These are phyloP conservation scores for Erodium maritimum DNA, from an alignment of 345 rosid genomes.

Conservation along the genomic window DNA sequence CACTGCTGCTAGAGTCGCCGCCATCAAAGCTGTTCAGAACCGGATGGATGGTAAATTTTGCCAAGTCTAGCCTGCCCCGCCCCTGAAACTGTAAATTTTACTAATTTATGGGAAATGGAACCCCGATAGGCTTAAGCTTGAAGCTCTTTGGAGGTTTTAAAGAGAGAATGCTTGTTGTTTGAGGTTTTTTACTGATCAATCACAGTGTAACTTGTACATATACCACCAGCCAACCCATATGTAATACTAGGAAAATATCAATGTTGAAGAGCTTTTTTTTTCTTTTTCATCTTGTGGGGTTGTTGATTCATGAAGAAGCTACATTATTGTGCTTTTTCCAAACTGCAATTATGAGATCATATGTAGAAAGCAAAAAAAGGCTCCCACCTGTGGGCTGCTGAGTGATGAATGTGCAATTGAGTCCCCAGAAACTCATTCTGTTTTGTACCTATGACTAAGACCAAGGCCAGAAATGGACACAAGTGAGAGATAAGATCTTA, in stretches of 20 bases:
- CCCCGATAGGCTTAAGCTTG: conserved; percentile 35
- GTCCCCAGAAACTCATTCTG: too few relatives aligned
- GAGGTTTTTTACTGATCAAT: conserved; percentile 12
- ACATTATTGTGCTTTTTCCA: conserved; percentile 9
- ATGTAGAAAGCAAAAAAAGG: background rate
- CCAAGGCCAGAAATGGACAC: background rate
- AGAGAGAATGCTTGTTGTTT: conserved; percentile 19
- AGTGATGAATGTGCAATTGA: background rate
- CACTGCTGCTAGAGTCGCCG: conserved; percentile 93
- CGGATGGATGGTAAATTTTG: conserved; percentile 87
- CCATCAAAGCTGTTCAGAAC: conserved; percentile 89
- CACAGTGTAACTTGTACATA: conserved; percentile 22
- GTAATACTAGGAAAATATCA: conserved; percentile 27
- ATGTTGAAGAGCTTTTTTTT: conserved; percentile 9
- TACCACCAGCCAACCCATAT: conserved; percentile 11
- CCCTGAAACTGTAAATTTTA: conserved; percentile 20
- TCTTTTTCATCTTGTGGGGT: conserved; percentile 9
- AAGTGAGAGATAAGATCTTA: background rate
- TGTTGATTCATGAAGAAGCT: conserved; percentile 8
- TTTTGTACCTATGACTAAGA: too few relatives aligned
- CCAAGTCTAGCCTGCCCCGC: conserved; percentile 19
- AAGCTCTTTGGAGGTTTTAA: conserved; percentile 41
- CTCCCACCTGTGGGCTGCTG: background rate
- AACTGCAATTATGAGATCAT: conserved; percentile 10
- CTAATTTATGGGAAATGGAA: conserved; percentile 21